Evolutionary conservation across 78 protist species (phyloP).

Genomic region (slime mould (Dictyostelium discoideum)): DNA sequence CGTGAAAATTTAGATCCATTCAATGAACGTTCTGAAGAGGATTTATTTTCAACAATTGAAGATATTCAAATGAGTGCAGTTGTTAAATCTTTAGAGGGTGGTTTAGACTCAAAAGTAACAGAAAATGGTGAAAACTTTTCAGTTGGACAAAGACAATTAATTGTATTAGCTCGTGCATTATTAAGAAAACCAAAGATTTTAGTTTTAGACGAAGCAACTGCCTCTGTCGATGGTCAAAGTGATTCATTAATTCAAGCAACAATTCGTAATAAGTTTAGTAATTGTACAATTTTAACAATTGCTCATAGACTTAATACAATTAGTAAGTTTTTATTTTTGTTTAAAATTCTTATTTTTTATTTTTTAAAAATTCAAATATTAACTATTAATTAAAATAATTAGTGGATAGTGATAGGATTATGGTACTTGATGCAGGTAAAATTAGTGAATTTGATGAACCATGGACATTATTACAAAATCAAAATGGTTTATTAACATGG

Average conservation of each 20-base stretch:
- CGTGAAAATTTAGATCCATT: slow-evolving; percentile 94
- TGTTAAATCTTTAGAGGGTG: background rate
- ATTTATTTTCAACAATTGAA: slow-evolving; percentile 80
- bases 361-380: too few relatives aligned
- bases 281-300: slow-evolving; percentile 88
- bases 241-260: slow-evolving; percentile 77
- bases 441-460: slow-evolving; percentile 81
- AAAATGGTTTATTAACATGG: slow-evolving; percentile 64
- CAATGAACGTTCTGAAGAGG: slow-evolving; percentile 67
- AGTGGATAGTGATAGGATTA: slow-evolving; percentile 88
- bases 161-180: slow-evolving; percentile 95
- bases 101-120: slow-evolving; percentile 8
- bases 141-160: slow-evolving; percentile 94
- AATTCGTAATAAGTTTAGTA: slow-evolving; percentile 83
- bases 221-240: slow-evolving; percentile 85
- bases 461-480: slow-evolving; percentile 34
- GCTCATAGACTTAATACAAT: slow-evolving; percentile 92
- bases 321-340: background rate
- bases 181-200: slow-evolving; percentile 51
- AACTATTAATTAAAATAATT: background rate
- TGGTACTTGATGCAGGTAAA: slow-evolving; percentile 82
- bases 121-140: slow-evolving; percentile 83
- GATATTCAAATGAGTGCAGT: slow-evolving; percentile 38
- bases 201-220: slow-evolving; percentile 96
- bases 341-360: too few relatives aligned